Evolutionary conservation across 1,284 basidiomycete species (phyloP), one percentile per base, ranked within the genome.

Genomic region (Pterula multifida): DNA sequence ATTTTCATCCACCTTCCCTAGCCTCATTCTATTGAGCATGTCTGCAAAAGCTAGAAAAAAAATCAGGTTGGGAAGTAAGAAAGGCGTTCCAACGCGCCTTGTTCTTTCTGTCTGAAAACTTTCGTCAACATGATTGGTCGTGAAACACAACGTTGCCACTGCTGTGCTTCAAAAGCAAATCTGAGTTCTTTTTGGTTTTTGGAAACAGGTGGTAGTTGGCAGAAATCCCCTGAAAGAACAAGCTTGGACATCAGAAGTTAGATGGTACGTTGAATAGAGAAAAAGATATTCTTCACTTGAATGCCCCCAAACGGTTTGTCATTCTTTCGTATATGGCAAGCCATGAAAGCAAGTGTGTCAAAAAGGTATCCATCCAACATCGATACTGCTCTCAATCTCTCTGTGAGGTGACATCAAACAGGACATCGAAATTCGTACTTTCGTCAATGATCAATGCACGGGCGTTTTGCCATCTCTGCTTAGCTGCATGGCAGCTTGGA

Each of bases 361-460:
- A 47, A 26, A 6, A 47, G 23, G 23, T n/a, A 12, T 3, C 47
- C 47, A 48, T 23, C 28, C 26, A 28, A 12, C 45, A 45, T 25
- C n/a, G 36, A 45, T 3, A 26, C 45, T 47, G 28, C 28, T 6
- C n/a, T n/a, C n/a, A n/a, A n/a, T n/a, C n/a, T n/a, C n/a, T 25
- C n/a, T 21, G 22, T 35, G 26, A 1, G 17, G 50, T 4, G 39
- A 26, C 17, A 15, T 32, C 11, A 15, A 25, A 3, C 4, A 6
- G 44, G 12, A 36, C 36, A 49, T 21, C 11, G 3, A 11, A 26
- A 24, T 6, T 49, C 55, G 55, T 51, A 86, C 87, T 74, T 70
- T 93, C 90, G 60, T 93, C 90, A 36, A 93, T 81, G 55, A 93
- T 78, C 49, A 93, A 72, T 0, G 87, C 81, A 59, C 83, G 78